These are phyloP conservation scores for Sicyos baderoa DNA, from an alignment of 306 rosid genomes.

Conservation along the genomic window DNA sequence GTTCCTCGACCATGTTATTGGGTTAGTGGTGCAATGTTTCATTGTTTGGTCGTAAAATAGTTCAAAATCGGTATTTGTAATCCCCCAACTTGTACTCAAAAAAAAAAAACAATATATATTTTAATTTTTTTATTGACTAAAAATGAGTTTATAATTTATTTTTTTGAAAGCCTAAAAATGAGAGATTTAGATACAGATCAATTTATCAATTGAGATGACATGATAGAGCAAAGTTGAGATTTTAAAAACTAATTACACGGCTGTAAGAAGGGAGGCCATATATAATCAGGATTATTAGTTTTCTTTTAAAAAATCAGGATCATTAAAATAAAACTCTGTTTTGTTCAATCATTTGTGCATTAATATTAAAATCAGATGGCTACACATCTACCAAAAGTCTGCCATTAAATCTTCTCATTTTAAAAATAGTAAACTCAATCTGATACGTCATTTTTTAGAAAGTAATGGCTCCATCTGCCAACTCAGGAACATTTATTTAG, in stretches of 20 bases:
- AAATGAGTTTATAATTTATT: too few relatives aligned
- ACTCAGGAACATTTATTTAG: conserved; percentile 9
- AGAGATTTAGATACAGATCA: not conserved
- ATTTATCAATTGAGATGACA: not conserved
- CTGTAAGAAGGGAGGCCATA: not conserved
- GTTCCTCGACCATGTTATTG: too few relatives aligned
- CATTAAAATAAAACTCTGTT: not conserved
- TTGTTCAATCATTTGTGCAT: not conserved
- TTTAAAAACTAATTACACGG: not conserved
- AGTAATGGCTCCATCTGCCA: not conserved
- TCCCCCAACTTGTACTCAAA: too few relatives aligned
- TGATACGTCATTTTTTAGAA: not conserved
- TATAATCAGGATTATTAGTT: not conserved
- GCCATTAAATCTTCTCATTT: not conserved
- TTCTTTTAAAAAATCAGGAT: not conserved
- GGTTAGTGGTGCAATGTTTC: too few relatives aligned
- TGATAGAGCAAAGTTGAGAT: not conserved
- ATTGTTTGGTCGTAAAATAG: too few relatives aligned
- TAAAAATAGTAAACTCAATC: not conserved
- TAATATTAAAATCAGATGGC: not conserved
- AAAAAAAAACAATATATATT: too few relatives aligned
- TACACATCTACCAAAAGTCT: not conserved
- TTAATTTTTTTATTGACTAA: too few relatives aligned
- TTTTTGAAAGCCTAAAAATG: too few relatives aligned
- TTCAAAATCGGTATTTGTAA: too few relatives aligned